Base-by-base conservation (phyloP, 2,329 filamentous ascomycete genomes). In the Blastomyces parvus region DNA sequence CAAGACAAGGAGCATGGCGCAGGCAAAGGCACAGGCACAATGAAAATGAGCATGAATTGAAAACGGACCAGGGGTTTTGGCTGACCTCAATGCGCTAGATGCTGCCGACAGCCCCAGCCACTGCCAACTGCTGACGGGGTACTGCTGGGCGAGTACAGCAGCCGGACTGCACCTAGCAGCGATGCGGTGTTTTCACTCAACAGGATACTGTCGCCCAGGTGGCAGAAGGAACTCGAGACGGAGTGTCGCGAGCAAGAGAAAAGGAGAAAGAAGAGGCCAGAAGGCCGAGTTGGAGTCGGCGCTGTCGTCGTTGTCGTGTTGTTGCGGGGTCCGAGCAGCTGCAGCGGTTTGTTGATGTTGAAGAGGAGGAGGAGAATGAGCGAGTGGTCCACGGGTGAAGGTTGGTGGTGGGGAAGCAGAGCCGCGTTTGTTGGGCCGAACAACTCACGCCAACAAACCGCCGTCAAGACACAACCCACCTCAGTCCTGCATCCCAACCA, bases 81-180 rank as follows among this genome's bases (percentile, higher is more conserved):
- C 74, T 66, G 67, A 74, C 74, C 72, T 75, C 73, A 70, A 75
- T 75, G 74, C 74, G 73, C 74, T 72, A 74, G 74, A 55, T 48
- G 46, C 69, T 65, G 68, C 71, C 70, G 70, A 40, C 70, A 69
- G 70, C 69, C 69, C 69, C 71, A 59, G 58, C 58, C 42, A 46
- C 58, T 48, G 58, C 55, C 30, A 57, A 44, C 25, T 27, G 25
- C 25, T 52, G 48, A 22, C 58, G 48, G 58, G 40, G n/a, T 48
- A 25, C 42, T 17, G n/a, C n/a, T 30, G 57, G 11, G 57, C 14
- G 42, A 57, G 36, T 25, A 48, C 30, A 30, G 38, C 40, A 59
- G 57, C 57, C 57, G 48, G 57, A 13, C 36, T 46, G 38, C 14
- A 40, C 38, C 9, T 14, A 46, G 57, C 46, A 38, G 57, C 40